phyloP scores from a whole-genome alignment of 2,329 filamentous ascomycete species.

The Xylariaceae sp. region DNA sequence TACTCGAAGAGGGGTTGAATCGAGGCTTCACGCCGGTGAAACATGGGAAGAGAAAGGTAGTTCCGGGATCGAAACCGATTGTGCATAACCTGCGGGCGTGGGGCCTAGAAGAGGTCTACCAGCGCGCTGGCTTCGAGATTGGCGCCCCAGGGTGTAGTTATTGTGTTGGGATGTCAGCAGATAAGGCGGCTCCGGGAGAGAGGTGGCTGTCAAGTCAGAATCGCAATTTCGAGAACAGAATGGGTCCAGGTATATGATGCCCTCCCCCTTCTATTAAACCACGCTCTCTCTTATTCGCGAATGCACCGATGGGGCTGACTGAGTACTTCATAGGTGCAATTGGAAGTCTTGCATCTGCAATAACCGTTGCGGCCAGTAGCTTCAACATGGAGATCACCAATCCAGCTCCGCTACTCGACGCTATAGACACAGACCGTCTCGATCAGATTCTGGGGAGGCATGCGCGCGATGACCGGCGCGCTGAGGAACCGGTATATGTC shows the following conservation, averaged over 20 bases:
- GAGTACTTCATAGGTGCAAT: slow-evolving; percentile 46
- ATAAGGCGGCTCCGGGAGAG: slow-evolving; percentile 48
- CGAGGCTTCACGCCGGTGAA: slow-evolving; percentile 38
- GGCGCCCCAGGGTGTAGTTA: slow-evolving; percentile 51
- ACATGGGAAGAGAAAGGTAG: slow-evolving; percentile 47
- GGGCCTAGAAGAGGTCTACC: slow-evolving; percentile 46
- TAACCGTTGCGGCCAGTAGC: slow-evolving; percentile 52
- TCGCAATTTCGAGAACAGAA: slow-evolving; percentile 53
- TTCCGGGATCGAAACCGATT: slow-evolving; percentile 49
- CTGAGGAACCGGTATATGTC: neutral
- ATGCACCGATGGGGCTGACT: too few species aligned
- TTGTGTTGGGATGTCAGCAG: slow-evolving; percentile 51
- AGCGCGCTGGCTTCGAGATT: slow-evolving; percentile 49
- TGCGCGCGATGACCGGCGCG: slow-evolving; percentile 5
- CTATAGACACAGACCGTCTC: slow-evolving; percentile 34
- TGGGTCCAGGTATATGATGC: slow-evolving; percentile 46
- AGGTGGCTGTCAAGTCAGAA: slow-evolving; percentile 54
- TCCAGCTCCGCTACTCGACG: slow-evolving; percentile 31
- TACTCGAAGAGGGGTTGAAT: slow-evolving; percentile 47
- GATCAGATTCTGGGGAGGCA: slow-evolving; percentile 27
- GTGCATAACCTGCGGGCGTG: slow-evolving; percentile 42
- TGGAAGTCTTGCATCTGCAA: slow-evolving; percentile 52
- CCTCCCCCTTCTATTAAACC: neutral
- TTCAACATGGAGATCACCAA: slow-evolving; percentile 50
- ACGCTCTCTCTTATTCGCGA: neutral